A percentile compares a stretch with the other conserved stretches of the same genome.
Conservation (phyloP, 306 rosid species). For the Fragaria nilgerrensis region DNA sequence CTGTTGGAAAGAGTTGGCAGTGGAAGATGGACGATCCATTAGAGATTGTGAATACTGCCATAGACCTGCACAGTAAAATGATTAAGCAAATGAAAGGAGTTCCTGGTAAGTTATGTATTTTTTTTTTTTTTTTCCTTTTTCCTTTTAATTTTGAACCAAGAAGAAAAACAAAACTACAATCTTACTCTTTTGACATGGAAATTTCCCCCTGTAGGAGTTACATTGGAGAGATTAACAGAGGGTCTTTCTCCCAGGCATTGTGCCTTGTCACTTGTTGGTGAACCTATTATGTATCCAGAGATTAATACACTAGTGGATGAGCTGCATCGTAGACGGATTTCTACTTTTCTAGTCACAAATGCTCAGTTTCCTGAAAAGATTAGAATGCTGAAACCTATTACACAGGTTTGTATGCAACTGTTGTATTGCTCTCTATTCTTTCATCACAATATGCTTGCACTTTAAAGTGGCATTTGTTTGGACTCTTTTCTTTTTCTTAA, state of each 20-base stretch:
- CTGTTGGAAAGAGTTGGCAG: slow-evolving; percentile 98
- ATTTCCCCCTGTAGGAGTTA: slow-evolving; percentile 61
- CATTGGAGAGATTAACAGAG: slow-evolving; percentile 79
- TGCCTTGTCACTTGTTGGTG: slow-evolving; percentile 98
- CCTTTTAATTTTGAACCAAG: not conserved
- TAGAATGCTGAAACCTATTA: slow-evolving; percentile 60
- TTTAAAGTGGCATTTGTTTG: slow-evolving; percentile 12
- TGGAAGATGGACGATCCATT: slow-evolving; percentile 98
- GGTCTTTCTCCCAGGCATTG: slow-evolving; percentile 94
- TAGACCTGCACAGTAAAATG: slow-evolving; percentile 80
- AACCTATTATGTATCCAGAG: slow-evolving; percentile 98
- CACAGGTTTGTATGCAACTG: slow-evolving; percentile 58
- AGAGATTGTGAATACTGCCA: slow-evolving; percentile 79
- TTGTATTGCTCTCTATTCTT: slow-evolving; percentile 1
- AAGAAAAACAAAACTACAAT: not conserved
- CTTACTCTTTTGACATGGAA: slow-evolving; percentile 7
- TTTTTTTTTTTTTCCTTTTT: not conserved
- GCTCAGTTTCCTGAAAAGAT: slow-evolving; percentile 98
- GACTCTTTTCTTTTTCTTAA: slow-evolving; percentile 23
- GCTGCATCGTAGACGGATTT: slow-evolving; percentile 74
- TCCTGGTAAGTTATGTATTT: slow-evolving; percentile 59
- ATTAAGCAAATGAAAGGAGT: slow-evolving; percentile 99
- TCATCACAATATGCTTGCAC: slow-evolving; percentile 5
- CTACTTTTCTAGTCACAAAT: slow-evolving; percentile 94
- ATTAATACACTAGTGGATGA: slow-evolving; percentile 85